A percentile compares a stretch with the other conserved stretches of the same genome.
These are phyloP conservation scores for Nicotiana sylvestris DNA, from an alignment of 257 asterid genomes.

Conservation along the genomic window DNA sequence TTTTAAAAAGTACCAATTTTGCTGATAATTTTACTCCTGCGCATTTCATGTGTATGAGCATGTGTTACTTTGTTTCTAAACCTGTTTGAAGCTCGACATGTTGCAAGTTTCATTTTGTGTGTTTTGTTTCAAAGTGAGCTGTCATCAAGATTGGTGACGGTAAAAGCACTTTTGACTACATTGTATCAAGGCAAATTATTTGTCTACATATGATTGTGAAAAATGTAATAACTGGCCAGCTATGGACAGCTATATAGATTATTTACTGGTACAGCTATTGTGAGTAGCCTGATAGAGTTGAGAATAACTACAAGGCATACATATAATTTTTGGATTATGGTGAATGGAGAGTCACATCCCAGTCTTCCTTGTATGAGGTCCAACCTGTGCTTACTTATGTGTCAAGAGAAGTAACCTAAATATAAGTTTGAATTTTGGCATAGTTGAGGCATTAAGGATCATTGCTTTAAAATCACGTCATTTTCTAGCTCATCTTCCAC, in stretches of 20 bases:
- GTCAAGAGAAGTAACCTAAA: neutral
- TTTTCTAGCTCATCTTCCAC: neutral
- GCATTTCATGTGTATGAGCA: neutral
- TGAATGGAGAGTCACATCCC: neutral
- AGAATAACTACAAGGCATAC: neutral
- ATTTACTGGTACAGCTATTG: neutral
- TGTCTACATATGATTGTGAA: neutral
- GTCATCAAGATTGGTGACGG: neutral
- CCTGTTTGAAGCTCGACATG: neutral
- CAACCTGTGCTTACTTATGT: neutral
- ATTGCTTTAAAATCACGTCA: neutral
- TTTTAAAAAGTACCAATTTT: neutral
- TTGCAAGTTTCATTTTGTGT: neutral
- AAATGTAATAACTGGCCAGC: neutral
- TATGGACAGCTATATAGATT: neutral
- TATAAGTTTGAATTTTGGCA: neutral
- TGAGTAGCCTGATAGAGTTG: neutral
- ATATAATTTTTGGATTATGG: neutral
- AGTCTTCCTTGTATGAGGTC: neutral
- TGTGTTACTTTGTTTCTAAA: neutral
- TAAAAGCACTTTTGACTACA: neutral
- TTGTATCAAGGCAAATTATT: neutral
- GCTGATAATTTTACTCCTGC: neutral
- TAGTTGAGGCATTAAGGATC: neutral
- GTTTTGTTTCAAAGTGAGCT: neutral